Evolutionary conservation across 192 early-diverging fungal genomes (phyloP).

Genomic region (Geosiphon pyriformis): DNA sequence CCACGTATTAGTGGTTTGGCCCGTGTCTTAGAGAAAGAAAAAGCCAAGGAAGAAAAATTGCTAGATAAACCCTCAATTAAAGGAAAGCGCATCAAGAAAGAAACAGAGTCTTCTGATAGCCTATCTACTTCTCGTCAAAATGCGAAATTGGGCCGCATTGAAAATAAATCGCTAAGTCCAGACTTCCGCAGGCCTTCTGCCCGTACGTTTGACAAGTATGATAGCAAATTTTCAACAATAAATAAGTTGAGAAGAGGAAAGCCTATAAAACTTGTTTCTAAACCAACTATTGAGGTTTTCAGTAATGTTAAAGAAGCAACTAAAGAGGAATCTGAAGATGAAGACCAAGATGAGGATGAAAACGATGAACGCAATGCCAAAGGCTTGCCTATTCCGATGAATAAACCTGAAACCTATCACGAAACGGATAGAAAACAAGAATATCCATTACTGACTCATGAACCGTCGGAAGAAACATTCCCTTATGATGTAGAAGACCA

Average conservation of each 20-base stretch:
- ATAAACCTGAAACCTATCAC: constrained; percentile 52
- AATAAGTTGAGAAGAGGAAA: constrained; percentile 7
- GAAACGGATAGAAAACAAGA: constrained; percentile 39
- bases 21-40: neutral
- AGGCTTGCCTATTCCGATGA: constrained; percentile 34
- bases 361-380: constrained; percentile 10
- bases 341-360: constrained; percentile 36
- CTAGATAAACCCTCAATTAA: neutral
- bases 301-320: constrained; percentile 47
- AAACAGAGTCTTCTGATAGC: neutral
- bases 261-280: constrained; percentile 23
- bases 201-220: neutral
- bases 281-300: constrained; percentile 48
- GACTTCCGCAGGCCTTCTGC: neutral
- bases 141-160: neutral
- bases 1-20: neutral
- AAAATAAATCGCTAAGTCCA: neutral
- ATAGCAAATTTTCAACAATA: neutral
- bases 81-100: neutral
- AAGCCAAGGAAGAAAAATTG: neutral
- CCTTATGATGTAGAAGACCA: constrained; percentile 1
- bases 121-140: neutral
- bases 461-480: constrained; percentile 18
- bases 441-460: constrained; percentile 21
- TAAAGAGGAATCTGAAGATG: constrained; percentile 57